These are phyloP conservation scores for Metschnikowia cerradonensis DNA, from an alignment of 805 yeast species.

Conservation along the genomic window DNA sequence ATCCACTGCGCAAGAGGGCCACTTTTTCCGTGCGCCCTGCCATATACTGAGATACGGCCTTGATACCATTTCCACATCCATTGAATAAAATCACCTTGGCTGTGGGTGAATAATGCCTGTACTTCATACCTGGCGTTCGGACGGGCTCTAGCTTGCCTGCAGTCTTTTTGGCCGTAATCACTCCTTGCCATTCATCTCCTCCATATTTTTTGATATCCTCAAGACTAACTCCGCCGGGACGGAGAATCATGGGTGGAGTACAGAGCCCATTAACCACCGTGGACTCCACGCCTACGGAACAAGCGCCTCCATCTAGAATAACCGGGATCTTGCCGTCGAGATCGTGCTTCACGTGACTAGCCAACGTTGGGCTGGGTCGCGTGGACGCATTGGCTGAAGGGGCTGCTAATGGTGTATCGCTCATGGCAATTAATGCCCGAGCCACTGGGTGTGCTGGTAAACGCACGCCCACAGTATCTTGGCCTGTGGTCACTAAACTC, in stretches of 20 bases:
- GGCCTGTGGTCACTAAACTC: slow-evolving; percentile 75
- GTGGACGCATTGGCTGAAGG: slow-evolving; percentile 98
- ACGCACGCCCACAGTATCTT: slow-evolving; percentile 87
- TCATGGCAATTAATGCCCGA: slow-evolving; percentile 76
- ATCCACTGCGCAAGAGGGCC: slow-evolving; percentile 49
- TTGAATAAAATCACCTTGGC: slow-evolving; percentile 73
- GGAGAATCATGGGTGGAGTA: slow-evolving; percentile 76
- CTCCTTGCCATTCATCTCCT: slow-evolving; percentile 63
- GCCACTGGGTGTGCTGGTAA: slow-evolving; percentile 87
- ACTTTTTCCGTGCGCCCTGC: slow-evolving; percentile 26
- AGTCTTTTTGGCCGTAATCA: slow-evolving; percentile 59
- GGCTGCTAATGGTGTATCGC: slow-evolving; percentile 91
- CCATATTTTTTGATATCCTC: slow-evolving; percentile 69
- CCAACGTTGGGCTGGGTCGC: slow-evolving; percentile 87
- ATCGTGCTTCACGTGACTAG: slow-evolving; percentile 81
- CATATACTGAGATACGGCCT: slow-evolving; percentile 29
- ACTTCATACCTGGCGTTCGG: slow-evolving; percentile 97
- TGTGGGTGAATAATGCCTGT: slow-evolving; percentile 88
- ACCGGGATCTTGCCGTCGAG: slow-evolving; percentile 74
- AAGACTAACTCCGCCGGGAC: slow-evolving; percentile 91
- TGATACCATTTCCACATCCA: slow-evolving; percentile 43
- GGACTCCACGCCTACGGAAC: slow-evolving; percentile 86
- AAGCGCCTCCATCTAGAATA: slow-evolving; percentile 87
- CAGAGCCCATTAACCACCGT: slow-evolving; percentile 91
- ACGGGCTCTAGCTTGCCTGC: slow-evolving; percentile 67